A percentile compares a stretch with the other conserved stretches of the same genome.
These are phyloP conservation scores for Geosmithia flava DNA, from an alignment of 2,329 filamentous ascomycete species.

Conservation along the genomic window DNA sequence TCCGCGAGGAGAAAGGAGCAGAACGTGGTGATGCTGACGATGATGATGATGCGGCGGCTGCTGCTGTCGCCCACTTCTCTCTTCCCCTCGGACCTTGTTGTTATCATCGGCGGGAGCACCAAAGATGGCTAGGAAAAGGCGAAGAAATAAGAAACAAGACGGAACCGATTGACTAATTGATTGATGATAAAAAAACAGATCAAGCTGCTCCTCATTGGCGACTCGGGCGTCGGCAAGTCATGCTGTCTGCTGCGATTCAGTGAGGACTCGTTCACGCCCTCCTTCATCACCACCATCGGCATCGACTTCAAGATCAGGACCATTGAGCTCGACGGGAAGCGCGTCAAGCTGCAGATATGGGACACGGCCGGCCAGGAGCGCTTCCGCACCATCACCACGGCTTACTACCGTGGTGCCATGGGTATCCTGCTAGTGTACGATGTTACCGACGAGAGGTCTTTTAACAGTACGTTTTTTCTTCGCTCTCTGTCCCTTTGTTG, in stretches of 20 bases:
- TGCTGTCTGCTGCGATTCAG: conserved; percentile 95
- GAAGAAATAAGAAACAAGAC: no score
- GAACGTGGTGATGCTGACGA: no score
- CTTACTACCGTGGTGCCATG: conserved; percentile 98
- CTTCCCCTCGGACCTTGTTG: not conserved
- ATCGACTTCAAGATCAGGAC: conserved; percentile 99
- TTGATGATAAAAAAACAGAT: conserved; percentile 43
- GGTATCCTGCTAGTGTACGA: conserved; percentile 96
- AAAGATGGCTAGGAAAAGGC: no score
- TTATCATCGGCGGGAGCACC: no score
- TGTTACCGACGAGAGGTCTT: conserved; percentile 91
- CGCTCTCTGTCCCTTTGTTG: conserved; percentile 3
- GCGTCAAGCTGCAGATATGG: conserved; percentile 99
- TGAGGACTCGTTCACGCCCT: conserved; percentile 94
- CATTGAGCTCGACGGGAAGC: conserved; percentile 97
- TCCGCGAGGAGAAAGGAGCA: no score
- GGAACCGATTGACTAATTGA: no score
- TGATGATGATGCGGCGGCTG: no score
- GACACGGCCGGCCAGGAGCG: conserved; percentile 97
- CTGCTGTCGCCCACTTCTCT: not conserved
- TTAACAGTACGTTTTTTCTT: conserved; percentile 87
- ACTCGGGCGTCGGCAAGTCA: conserved; percentile 93
- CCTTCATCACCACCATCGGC: conserved; percentile 97
- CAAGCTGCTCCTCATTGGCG: conserved; percentile 91
- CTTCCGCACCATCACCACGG: conserved; percentile 96